Evolutionary conservation across 495 filamentous ascomycete genomes (phyloP).

Genomic region (Choiromyces venosus): DNA sequence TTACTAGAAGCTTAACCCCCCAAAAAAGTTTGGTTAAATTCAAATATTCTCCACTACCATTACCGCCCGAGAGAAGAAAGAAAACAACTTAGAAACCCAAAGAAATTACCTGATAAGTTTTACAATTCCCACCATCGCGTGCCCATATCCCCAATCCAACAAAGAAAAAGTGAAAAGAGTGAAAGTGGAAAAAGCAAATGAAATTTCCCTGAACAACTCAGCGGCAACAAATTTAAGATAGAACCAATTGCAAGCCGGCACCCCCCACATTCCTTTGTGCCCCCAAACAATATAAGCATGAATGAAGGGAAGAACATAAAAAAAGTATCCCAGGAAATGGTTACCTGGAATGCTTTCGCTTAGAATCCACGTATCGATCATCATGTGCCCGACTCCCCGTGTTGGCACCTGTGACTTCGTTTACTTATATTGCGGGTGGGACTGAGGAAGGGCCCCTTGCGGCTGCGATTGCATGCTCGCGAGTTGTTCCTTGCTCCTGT

Average conservation of each 20-base stretch:
- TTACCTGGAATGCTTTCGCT: not conserved
- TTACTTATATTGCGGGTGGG: constrained; percentile 18
- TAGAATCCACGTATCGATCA: not conserved
- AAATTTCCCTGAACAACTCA: not conserved
- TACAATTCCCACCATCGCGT: constrained; percentile 8
- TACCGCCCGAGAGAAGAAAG: not conserved
- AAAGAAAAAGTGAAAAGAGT: not conserved
- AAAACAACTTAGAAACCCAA: constrained; percentile 7
- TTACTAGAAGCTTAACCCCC: not conserved
- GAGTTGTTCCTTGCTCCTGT: constrained; percentile 28
- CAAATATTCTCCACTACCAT: not conserved
- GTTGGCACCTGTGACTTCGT: not conserved
- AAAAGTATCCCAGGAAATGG: not conserved
- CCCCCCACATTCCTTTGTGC: not conserved
- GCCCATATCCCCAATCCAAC: constrained; percentile 9
- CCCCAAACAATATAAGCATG: constrained; percentile 2
- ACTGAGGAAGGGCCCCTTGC: not conserved
- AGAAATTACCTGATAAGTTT: not conserved
- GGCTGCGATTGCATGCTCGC: constrained; percentile 21
- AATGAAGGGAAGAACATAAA: not conserved
- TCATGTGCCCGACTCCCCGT: not conserved
- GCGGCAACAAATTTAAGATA: not conserved
- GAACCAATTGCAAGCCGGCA: not conserved
- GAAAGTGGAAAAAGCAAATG: not conserved
- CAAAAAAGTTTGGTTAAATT: not conserved